These are phyloP conservation scores for Fusarium sp. DNA, from an alignment of 2,329 filamentous ascomycete genomes.

Conservation along the genomic window DNA sequence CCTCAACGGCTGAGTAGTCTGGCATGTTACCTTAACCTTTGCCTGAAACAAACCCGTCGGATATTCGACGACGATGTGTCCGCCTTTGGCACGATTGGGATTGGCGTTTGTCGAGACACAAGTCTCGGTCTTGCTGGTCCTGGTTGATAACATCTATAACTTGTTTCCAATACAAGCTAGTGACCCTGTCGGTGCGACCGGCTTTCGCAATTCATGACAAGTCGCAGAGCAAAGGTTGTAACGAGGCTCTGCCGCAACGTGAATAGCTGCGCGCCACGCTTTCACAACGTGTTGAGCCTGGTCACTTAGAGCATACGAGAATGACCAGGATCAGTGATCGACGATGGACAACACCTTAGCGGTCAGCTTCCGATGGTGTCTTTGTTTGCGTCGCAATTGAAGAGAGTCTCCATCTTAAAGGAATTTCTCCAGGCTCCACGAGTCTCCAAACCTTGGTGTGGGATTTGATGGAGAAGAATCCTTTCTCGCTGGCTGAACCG, in stretches of 20 bases:
- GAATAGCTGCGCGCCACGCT: slow-evolving; percentile 34
- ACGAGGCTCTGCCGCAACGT: slow-evolving; percentile 26
- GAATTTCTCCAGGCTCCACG: slow-evolving; percentile 27
- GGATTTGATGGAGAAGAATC: slow-evolving; percentile 33
- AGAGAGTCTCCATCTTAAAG: slow-evolving; percentile 24
- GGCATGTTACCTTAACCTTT: slow-evolving; percentile 24
- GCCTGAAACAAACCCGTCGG: slow-evolving; percentile 46
- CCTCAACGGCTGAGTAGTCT: slow-evolving; percentile 30
- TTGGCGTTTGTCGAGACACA: slow-evolving; percentile 18
- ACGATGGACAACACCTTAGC: slow-evolving; percentile 35
- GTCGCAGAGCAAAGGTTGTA: slow-evolving; percentile 27
- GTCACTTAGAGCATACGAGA: slow-evolving; percentile 25
- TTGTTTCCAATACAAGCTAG: slow-evolving; percentile 13
- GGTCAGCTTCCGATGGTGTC: slow-evolving; percentile 37
- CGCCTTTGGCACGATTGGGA: slow-evolving; percentile 29
- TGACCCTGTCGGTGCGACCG: slow-evolving; percentile 18
- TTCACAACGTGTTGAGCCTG: slow-evolving; percentile 17
- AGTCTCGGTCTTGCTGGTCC: slow-evolving; percentile 21
- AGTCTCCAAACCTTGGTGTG: slow-evolving; percentile 35
- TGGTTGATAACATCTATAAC: slow-evolving; percentile 5
- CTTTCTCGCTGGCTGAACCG: slow-evolving; percentile 26
- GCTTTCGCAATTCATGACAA: slow-evolving; percentile 29
- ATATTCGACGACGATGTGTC: slow-evolving; percentile 30
- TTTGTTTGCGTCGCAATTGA: slow-evolving; percentile 15
- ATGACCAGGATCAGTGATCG: slow-evolving; percentile 33